Percentiles rank a stretch among this genome's conserved stretches.
Evolutionary conservation across 2,329 filamentous ascomycete genomes (phyloP).

Genomic region (Fusarium secorum): DNA sequence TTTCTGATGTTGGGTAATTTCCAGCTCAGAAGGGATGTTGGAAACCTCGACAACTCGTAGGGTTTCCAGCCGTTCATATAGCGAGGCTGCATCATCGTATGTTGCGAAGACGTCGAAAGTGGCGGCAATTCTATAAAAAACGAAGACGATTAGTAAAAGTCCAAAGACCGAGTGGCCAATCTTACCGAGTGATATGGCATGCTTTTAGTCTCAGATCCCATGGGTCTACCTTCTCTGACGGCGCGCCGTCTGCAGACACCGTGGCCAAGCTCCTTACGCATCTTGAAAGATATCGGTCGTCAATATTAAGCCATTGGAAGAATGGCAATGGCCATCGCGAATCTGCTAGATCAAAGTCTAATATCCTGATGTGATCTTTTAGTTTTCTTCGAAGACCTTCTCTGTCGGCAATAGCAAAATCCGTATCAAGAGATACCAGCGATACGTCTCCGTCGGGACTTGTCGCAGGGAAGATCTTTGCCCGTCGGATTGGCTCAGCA

Average conservation of each 20-base stretch:
- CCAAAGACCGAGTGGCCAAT: not conserved
- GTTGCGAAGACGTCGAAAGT: not conserved
- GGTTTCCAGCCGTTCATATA: not conserved
- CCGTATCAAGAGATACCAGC: not conserved
- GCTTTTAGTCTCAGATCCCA: constrained; percentile 11
- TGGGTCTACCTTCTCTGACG: not conserved
- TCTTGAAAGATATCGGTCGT: constrained; percentile 16
- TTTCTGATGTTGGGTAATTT: not conserved
- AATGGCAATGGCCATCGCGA: not conserved
- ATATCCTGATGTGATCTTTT: not conserved
- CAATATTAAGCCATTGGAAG: constrained; percentile 10
- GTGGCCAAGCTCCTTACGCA: not conserved
- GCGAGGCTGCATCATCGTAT: not conserved
- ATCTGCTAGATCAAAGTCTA: constrained; percentile 5
- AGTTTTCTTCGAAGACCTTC: not conserved
- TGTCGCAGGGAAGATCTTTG: constrained; percentile 18
- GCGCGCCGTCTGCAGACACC: not conserved
- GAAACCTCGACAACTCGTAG: not conserved
- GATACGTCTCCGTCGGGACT: not conserved
- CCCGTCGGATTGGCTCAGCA: constrained; percentile 1
- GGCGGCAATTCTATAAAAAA: not conserved
- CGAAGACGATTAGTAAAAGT: not conserved
- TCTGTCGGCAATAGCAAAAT: constrained; percentile 20
- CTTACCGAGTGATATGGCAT: constrained; percentile 21
- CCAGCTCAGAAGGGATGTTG: not conserved